Conservation (phyloP, 1,139 yeast species). For the Geotrichum fermentans region DNA sequence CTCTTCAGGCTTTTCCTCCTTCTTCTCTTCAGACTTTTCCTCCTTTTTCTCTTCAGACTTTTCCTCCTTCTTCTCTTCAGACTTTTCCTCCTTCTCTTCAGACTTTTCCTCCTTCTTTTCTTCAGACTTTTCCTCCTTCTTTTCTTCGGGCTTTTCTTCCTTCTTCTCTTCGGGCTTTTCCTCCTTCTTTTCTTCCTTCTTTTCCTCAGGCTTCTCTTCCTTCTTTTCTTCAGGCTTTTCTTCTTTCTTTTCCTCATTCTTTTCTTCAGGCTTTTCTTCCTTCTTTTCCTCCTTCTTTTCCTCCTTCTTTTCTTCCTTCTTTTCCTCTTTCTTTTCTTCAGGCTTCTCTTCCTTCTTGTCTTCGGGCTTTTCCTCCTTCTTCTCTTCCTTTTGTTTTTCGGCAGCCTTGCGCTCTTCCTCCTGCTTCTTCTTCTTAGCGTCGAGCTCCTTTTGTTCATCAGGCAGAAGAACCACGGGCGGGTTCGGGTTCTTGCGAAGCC, state of each 20-base stretch:
- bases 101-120: no score
- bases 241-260: neutral
- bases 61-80: no score
- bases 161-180: neutral
- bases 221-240: neutral
- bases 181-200: neutral
- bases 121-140: no score
- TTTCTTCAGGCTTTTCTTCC: neutral
- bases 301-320: neutral
- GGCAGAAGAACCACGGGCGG: slow-evolving; percentile 1
- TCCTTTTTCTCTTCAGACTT: no score
- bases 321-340: neutral
- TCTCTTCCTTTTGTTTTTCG: neutral
- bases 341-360: neutral
- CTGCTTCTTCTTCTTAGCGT: neutral
- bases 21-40: no score
- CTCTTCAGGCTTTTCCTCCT: no score
- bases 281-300: neutral
- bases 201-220: slow-evolving; percentile 2
- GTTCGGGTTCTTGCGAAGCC: slow-evolving; percentile 26
- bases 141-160: neutral
- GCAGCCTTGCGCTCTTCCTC: slow-evolving; percentile 1
- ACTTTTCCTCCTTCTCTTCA: no score
- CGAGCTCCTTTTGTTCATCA: neutral
- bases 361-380: neutral